Evolutionary conservation across 2,329 filamentous ascomycete species (phyloP), one percentile per base, ranked within the genome.

Genomic region (Coniochaeta prunicola): DNA sequence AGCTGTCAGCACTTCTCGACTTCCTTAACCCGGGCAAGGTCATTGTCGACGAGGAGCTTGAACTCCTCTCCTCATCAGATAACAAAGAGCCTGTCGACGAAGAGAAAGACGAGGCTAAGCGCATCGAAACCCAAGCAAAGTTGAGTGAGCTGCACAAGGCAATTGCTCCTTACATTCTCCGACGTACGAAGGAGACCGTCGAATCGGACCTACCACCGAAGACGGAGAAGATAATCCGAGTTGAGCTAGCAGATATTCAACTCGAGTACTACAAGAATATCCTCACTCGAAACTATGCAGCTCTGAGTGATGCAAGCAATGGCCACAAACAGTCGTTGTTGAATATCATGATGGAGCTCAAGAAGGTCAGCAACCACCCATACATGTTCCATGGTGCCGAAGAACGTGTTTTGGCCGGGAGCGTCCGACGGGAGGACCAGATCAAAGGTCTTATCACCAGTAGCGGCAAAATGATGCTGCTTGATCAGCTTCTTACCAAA

Each of bases 191-290:
- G 74, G 91, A 96, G 70, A 97, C 94, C 59, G 96, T 99, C 8
- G 94, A 97, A 72, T 96, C 92, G 24, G 94, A 99, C 65, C 78
- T 99, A 28, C 94, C 94, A 13, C 92, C 93, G 0, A 99, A 99
- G 78, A 96, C 91, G 0, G 94, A 99, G 72, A 99, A 97, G 78
- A 99, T 99, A 64, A 96, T 99, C 70, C 91, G 96, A 59, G 94
- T 99, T 42, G 94, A 97, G 73, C 80, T 99, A 56, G 96, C 94
- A 0, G 94, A 99, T 73, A 88, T 97, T 30, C 94, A 99, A 70
- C 80, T 97, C 10, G 93, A 99, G 64, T 97, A 97, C 73, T 99
- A 99, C 79, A 97, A 97, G 76, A 97, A 97, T 69, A 97, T 99
- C 60, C 80, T 99, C 26, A 97, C 94, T 0, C 88, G 93, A 68